These are phyloP conservation scores for Xerocomus cyaneibrunnescens DNA, from an alignment of 1,284 basidiomycete genomes.

Conservation along the genomic window DNA sequence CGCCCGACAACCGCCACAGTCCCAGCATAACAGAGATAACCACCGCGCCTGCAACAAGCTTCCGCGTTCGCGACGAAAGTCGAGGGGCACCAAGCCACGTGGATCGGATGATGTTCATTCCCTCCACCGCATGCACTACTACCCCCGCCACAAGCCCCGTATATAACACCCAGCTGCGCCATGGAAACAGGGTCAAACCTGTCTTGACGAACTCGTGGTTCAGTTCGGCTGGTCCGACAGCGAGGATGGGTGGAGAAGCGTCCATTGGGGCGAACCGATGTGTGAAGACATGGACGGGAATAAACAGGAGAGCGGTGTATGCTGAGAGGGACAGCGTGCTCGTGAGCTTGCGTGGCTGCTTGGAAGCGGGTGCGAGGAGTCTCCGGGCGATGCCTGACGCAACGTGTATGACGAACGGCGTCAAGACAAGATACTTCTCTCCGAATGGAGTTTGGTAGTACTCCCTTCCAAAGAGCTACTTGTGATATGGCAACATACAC, in stretches of 20 bases:
- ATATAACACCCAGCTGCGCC: slow-evolving; percentile 60
- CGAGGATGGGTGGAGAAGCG: slow-evolving; percentile 46
- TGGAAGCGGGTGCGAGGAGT: slow-evolving; percentile 39
- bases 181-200: slow-evolving; percentile 59
- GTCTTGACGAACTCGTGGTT: slow-evolving; percentile 76
- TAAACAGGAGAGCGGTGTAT: slow-evolving; percentile 51
- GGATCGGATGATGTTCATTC: slow-evolving; percentile 52
- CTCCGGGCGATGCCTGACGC: slow-evolving; percentile 57
- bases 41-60: slow-evolving; percentile 36
- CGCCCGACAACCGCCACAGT: slow-evolving; percentile 50
- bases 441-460: slow-evolving; percentile 71
- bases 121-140: slow-evolving; percentile 59
- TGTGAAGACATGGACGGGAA: slow-evolving; percentile 62
- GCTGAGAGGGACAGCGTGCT: slow-evolving; percentile 55
- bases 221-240: slow-evolving; percentile 67
- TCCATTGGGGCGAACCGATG: slow-evolving; percentile 52
- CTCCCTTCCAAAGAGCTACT: slow-evolving; percentile 71
- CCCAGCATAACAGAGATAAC: slow-evolving; percentile 55
- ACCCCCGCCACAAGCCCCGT: slow-evolving; percentile 51
- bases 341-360: slow-evolving; percentile 41
- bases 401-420: slow-evolving; percentile 59
- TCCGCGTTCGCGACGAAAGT: slow-evolving; percentile 29
- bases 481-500: not conserved
- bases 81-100: slow-evolving; percentile 28
- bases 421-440: slow-evolving; percentile 61